These are phyloP conservation scores for Neofusicoccum ribis DNA, from an alignment of 2,329 filamentous ascomycete species.

Conservation along the genomic window DNA sequence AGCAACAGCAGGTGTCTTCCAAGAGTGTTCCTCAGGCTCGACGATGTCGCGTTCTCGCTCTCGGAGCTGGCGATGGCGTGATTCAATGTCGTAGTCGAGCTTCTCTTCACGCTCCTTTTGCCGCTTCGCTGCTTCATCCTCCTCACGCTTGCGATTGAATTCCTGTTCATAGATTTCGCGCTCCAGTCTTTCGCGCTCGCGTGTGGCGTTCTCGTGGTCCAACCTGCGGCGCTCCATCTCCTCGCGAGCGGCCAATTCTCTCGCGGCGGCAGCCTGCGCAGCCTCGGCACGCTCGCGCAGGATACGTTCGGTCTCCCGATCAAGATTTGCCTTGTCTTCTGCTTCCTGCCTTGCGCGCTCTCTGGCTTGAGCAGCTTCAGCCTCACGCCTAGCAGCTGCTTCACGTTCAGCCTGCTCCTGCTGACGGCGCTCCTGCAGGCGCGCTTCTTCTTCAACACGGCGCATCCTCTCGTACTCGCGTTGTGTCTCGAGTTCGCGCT, in stretches of 20 bases:
- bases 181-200: conserved; percentile 26
- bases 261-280: conserved; percentile 22
- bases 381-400: conserved; percentile 24
- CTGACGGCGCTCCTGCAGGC: conserved; percentile 29
- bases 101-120: conserved; percentile 28
- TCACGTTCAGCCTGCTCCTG: conserved; percentile 24
- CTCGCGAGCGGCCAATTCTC: conserved; percentile 30
- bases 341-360: conserved; percentile 27
- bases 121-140: conserved; percentile 22
- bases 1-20: conserved; percentile 33
- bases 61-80: conserved; percentile 35
- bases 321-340: conserved; percentile 25
- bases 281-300: conserved; percentile 29
- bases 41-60: conserved; percentile 36
- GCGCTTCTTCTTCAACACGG: conserved; percentile 20
- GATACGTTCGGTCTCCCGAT: conserved; percentile 35
- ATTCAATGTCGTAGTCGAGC: conserved; percentile 21
- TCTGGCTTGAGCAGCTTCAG: conserved; percentile 25
- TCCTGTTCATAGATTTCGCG: conserved; percentile 22
- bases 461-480: conserved; percentile 14
- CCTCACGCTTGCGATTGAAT: conserved; percentile 14
- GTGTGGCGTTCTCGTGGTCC: conserved; percentile 21
- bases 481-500: conserved; percentile 28
- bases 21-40: conserved; percentile 29
- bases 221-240: conserved; percentile 26